A percentile compares a stretch with the other conserved stretches of the same genome.
Conservation (phyloP, 768 basidiomycete genomes). For the Boletus reticuloceps region DNA sequence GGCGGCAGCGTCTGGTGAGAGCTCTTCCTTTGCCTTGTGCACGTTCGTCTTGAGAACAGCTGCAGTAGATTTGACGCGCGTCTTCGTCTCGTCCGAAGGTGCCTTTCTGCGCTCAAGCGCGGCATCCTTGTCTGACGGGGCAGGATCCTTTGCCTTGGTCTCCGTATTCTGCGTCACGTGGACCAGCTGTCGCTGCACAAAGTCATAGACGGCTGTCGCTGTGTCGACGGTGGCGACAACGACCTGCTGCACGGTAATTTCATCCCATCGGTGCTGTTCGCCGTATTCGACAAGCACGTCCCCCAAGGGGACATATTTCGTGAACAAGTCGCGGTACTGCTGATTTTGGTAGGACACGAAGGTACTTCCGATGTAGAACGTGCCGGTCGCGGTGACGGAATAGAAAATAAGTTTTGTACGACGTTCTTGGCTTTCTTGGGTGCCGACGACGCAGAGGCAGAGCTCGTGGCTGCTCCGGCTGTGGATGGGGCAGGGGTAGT, state of each 20-base stretch:
- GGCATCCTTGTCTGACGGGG: constrained; percentile 28
- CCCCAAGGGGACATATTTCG: constrained; percentile 75
- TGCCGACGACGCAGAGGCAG: constrained; percentile 12
- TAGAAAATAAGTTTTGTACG: constrained; percentile 63
- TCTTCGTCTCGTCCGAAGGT: constrained; percentile 42
- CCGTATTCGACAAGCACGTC: constrained; percentile 77
- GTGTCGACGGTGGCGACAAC: constrained; percentile 51
- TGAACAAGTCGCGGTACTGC: constrained; percentile 83
- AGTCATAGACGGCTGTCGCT: constrained; percentile 46
- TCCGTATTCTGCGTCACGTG: constrained; percentile 37
- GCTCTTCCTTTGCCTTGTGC: constrained; percentile 34
- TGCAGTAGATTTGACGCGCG: constrained; percentile 41
- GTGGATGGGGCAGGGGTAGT: constrained; percentile 44
- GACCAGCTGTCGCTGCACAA: constrained; percentile 44
- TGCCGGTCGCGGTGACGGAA: constrained; percentile 62
- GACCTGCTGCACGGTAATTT: constrained; percentile 59
- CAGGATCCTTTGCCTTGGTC: constrained; percentile 27
- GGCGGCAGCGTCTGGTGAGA: constrained; percentile 22
- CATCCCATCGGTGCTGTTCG: constrained; percentile 78
- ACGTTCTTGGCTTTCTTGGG: constrained; percentile 54
- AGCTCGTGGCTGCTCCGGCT: constrained; percentile 16
- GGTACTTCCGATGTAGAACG: constrained; percentile 82
- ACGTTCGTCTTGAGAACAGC: constrained; percentile 50
- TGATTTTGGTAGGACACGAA: constrained; percentile 76
- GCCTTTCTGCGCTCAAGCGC: constrained; percentile 36